Evolutionary conservation across 352 stramenopile genomes (phyloP).

Genomic region (Phytophthora cajani): DNA sequence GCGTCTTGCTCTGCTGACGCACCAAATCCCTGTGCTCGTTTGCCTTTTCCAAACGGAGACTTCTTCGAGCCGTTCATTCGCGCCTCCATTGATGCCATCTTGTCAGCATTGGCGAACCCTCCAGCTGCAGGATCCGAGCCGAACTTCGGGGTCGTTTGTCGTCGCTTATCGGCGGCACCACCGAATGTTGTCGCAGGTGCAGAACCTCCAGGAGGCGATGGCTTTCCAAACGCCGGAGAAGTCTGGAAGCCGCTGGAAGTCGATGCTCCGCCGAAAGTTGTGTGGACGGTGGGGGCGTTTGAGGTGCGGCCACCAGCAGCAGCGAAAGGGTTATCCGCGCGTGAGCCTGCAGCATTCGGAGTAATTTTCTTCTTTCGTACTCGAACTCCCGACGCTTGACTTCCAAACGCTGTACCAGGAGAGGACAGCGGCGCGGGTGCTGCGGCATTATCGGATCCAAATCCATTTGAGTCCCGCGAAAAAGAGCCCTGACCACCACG

Average conservation of each 20-base stretch:
- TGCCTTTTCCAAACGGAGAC: conserved; percentile 28
- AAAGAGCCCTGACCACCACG: conserved; percentile 17
- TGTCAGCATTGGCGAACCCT: conserved; percentile 23
- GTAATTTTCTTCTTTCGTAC: conserved; percentile 38
- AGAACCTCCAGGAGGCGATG: conserved; percentile 11
- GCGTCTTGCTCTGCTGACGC: conserved; percentile 4
- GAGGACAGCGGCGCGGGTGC: conserved; percentile 23
- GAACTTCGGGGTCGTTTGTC: conserved; percentile 25
- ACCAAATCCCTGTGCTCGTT: conserved; percentile 26
- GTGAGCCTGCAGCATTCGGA: conserved; percentile 14
- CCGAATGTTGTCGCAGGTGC: conserved; percentile 29
- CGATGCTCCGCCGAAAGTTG: conserved; percentile 33
- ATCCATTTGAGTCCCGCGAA: conserved; percentile 20
- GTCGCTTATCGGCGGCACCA: conserved; percentile 23
- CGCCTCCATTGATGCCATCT: conserved; percentile 34
- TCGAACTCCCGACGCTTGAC: conserved; percentile 21
- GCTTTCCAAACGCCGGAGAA: conserved; percentile 22
- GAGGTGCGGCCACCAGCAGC: conserved; percentile 9
- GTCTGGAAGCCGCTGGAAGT: conserved; percentile 14
- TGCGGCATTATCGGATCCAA: conserved; percentile 16
- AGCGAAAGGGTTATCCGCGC: conserved; percentile 38
- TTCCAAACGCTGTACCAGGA: conserved; percentile 39
- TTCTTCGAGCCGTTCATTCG: conserved; percentile 43
- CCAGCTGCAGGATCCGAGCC: conserved; percentile 23
- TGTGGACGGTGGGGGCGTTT: conserved; percentile 19